A percentile compares a stretch with the other conserved stretches of the same genome.
phyloP scores from a whole-genome alignment of 2,329 filamentous ascomycete genomes.

The Chaetomium globosum region DNA sequence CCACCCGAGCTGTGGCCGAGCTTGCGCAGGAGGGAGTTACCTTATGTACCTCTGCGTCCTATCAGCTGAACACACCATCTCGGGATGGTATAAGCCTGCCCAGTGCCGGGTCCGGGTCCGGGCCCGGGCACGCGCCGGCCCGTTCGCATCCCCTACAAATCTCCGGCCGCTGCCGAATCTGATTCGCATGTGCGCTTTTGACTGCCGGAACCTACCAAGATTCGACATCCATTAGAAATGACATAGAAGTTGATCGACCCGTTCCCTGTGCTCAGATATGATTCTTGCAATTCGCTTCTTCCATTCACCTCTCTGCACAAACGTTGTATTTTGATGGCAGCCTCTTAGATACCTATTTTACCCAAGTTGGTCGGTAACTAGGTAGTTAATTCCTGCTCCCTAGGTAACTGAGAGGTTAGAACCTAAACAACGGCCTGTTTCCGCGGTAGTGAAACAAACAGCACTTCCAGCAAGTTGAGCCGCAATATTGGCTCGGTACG shows the following conservation, averaged over 20 bases:
- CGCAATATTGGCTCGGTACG: too few relatives aligned
- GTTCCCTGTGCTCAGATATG: background rate
- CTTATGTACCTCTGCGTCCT: background rate
- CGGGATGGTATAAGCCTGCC: background rate
- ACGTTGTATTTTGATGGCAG: too few relatives aligned
- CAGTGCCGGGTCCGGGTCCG: background rate
- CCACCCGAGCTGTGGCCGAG: background rate
- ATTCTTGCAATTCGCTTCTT: background rate
- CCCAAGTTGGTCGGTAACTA: too few relatives aligned
- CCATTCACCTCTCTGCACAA: background rate
- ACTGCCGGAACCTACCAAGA: background rate
- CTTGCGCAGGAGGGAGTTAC: background rate
- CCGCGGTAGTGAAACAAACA: too few relatives aligned
- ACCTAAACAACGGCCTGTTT: too few relatives aligned
- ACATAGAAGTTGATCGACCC: background rate
- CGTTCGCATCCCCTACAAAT: background rate
- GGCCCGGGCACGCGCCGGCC: background rate
- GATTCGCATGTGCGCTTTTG: background rate
- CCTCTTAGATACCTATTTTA: too few relatives aligned
- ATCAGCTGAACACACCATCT: background rate
- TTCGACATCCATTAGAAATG: too few relatives aligned
- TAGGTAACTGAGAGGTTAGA: too few relatives aligned
- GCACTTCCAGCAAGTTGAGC: too few relatives aligned
- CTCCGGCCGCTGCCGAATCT: constrained; percentile 1
- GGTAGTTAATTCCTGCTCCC: too few relatives aligned